Conservation (phyloP, 176 grass and related monocot species). For the Areca catechu region DNA sequence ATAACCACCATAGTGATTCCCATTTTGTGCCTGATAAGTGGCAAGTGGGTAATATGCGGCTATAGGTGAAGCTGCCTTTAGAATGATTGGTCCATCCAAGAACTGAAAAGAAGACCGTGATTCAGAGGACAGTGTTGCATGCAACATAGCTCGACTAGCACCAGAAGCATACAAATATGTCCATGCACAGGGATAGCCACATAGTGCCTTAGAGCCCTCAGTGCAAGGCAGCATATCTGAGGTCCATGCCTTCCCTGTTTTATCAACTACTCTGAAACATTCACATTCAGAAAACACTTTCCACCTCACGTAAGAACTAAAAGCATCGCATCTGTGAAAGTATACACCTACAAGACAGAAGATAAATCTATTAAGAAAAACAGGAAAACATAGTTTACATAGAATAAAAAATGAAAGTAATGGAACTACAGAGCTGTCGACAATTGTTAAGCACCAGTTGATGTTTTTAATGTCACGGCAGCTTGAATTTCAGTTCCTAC, state of each 20-base stretch:
- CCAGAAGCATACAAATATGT: constrained; percentile 50
- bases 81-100: constrained; percentile 43
- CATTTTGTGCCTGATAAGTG: constrained; percentile 71
- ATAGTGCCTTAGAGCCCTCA: constrained; percentile 25
- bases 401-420: neutral
- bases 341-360: constrained; percentile 44
- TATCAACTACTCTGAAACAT: constrained; percentile 56
- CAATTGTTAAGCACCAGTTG: constrained; percentile 42
- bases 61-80: constrained; percentile 56
- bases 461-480: constrained; percentile 59
- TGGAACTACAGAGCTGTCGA: too few relatives aligned
- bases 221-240: constrained; percentile 18
- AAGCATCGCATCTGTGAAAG: constrained; percentile 60
- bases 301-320: constrained; percentile 71
- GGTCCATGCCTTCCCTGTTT: constrained; percentile 25
- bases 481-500: constrained; percentile 73
- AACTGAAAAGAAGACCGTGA: constrained; percentile 34
- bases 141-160: constrained; percentile 60
- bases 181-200: constrained; percentile 61
- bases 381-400: neutral
- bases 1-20: constrained; percentile 81
- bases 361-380: constrained; percentile 20
- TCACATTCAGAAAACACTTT: constrained; percentile 55
- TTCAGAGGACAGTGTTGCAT: constrained; percentile 57
- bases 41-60: constrained; percentile 77